Base-by-base conservation (phyloP, 805 yeast genomes). In the Torulaspora quercuum region DNA sequence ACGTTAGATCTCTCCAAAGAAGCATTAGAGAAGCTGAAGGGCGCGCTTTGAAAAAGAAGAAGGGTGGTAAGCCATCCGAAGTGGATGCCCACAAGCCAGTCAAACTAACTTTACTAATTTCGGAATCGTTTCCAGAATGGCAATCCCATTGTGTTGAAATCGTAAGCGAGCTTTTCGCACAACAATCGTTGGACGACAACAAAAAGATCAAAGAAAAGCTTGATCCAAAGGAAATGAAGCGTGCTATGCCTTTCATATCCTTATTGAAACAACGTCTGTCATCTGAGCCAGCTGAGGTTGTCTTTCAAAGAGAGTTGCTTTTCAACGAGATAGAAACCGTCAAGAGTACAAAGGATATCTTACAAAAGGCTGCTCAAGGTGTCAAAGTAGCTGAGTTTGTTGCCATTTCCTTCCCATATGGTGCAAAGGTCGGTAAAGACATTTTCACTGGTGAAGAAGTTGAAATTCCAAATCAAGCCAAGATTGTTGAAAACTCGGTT, bases 181-280 rank as follows among this genome's bases (percentile, higher is more conserved):
- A 60, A 29, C 80, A 76, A 23, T 64, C 75, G 18, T 69, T 83
- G 55, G 69, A 78, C 47, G 90, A 83, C 60, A 81, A 73, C 67
- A 73, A 72, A 54, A 68, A 66, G 40, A 68, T 83, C 52, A 81
- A 74, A 61, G 74, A 77, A 49, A 76, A 69, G 58, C 78, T 83
- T 43, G 67, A 69, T 18, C 85, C 85, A 48, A 81, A 80, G 62
- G 97, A 92, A 55, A 85, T 89, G 84, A 92, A 92, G 75, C 82
- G 94, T 53, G 97, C 95, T 42, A 92, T 92, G 97, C 97, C 97
- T 42, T 90, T 89, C 63, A 88, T 92, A 44, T 80, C 90, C 47
- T 69, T 77, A 51, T 70, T 92, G 63, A 89, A 92, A 65, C 85
- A 81, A 59, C 79, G 95, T 68, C 72, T 92, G 49, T 44, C 48